These are phyloP conservation scores for Beauveria scarabaeidicola DNA, from an alignment of 2,329 filamentous ascomycete genomes.

Conservation along the genomic window DNA sequence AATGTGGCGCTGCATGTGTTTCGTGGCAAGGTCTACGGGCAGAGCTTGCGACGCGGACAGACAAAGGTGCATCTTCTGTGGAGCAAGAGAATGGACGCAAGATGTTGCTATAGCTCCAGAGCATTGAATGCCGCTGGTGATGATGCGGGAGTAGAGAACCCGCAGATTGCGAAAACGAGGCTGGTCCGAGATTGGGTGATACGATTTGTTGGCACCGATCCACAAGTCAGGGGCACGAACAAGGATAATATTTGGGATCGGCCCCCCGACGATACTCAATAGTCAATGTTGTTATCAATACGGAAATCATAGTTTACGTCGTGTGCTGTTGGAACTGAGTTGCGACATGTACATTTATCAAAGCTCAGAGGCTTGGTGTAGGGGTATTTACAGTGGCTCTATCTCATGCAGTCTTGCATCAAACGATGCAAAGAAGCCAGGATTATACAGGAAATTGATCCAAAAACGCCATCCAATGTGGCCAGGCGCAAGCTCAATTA, in stretches of 20 bases:
- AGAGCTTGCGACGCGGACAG: constrained; percentile 64
- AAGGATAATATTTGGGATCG: constrained; percentile 25
- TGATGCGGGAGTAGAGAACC: constrained; percentile 23
- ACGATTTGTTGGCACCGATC: constrained; percentile 51
- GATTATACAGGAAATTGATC: neutral
- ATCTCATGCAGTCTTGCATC: neutral
- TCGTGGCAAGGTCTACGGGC: constrained; percentile 69
- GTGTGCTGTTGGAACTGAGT: too few relatives aligned
- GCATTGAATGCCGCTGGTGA: constrained; percentile 32
- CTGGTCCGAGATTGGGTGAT: constrained; percentile 68
- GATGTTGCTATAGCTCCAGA: constrained; percentile 48
- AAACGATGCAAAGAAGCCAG: neutral
- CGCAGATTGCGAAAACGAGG: constrained; percentile 54
- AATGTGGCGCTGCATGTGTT: constrained; percentile 75
- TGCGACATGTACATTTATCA: neutral
- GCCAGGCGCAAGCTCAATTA: neutral
- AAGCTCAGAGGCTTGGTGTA: neutral
- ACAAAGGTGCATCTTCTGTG: constrained; percentile 62
- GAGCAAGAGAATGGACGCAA: constrained; percentile 32
- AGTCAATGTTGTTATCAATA: neutral
- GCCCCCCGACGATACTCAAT: constrained; percentile 34
- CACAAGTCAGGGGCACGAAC: constrained; percentile 13
- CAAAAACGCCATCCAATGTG: neutral
- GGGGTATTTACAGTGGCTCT: neutral
- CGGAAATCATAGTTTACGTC: too few relatives aligned